phyloP scores from a whole-genome alignment of 352 stramenopile species.

The Vaucheria bursata region DNA sequence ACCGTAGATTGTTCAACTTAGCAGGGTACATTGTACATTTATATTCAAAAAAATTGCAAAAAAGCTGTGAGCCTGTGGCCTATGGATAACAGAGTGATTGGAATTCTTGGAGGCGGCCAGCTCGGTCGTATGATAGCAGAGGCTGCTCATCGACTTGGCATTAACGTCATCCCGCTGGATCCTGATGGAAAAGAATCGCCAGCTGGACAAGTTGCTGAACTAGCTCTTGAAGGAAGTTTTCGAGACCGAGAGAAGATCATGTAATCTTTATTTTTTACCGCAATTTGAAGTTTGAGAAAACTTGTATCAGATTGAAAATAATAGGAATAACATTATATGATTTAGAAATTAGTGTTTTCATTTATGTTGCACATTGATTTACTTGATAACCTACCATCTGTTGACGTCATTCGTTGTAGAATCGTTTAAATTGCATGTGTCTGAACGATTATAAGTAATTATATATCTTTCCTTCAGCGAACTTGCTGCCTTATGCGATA shows the following conservation, averaged over 20 bases:
- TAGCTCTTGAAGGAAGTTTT: slow-evolving; percentile 63
- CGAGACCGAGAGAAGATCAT: slow-evolving; percentile 61
- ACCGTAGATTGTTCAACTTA: too few species aligned
- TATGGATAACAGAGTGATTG: slow-evolving; percentile 60
- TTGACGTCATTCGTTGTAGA: too few species aligned
- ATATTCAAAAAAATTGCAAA: too few species aligned
- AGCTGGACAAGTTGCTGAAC: slow-evolving; percentile 61
- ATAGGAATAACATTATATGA: neutral
- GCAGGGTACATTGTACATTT: too few species aligned
- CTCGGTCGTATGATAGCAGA: slow-evolving; percentile 97
- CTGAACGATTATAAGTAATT: too few species aligned
- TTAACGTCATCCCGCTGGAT: slow-evolving; percentile 85
- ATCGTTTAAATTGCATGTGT: too few species aligned
- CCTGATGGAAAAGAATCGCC: slow-evolving; percentile 60
- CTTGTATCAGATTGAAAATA: neutral
- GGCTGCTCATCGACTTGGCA: slow-evolving; percentile 80
- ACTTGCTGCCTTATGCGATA: slow-evolving; percentile 70
- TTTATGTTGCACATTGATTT: too few species aligned
- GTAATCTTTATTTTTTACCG: slow-evolving; percentile 42
- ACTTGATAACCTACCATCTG: too few species aligned
- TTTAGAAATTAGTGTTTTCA: slow-evolving; percentile 12
- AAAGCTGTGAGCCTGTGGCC: neutral
- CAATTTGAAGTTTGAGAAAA: slow-evolving; percentile 39
- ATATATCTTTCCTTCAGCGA: slow-evolving; percentile 48
- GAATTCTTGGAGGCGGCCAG: slow-evolving; percentile 88